Evolutionary conservation across 1,139 yeast species (phyloP).

Genomic region (Suhomyces bokatorum): DNA sequence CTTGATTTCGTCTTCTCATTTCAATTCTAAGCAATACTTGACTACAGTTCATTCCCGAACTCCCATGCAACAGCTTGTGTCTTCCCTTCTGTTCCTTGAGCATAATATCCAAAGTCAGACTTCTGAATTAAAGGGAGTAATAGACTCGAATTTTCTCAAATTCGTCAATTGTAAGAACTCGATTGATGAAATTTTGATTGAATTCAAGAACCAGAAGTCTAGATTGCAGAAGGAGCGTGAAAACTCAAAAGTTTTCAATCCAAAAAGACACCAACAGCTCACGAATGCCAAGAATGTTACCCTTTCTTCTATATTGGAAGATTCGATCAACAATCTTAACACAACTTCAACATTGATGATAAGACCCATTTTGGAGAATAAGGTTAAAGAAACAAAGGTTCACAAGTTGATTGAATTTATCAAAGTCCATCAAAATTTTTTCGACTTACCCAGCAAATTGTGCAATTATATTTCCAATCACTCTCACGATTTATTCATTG

Average conservation of each 20-base stretch:
- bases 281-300: slow-evolving; percentile 25
- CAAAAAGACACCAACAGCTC: slow-evolving; percentile 27
- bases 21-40: slow-evolving; percentile 69
- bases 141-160: slow-evolving; percentile 71
- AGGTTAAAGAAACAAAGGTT: slow-evolving; percentile 60
- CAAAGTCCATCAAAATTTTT: slow-evolving; percentile 59
- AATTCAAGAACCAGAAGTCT: slow-evolving; percentile 39
- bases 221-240: slow-evolving; percentile 40
- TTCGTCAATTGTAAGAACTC: slow-evolving; percentile 75
- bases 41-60: slow-evolving; percentile 71
- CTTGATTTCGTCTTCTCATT: slow-evolving; percentile 69
- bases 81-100: slow-evolving; percentile 61
- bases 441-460: slow-evolving; percentile 70
- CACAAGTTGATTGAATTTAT: slow-evolving; percentile 62
- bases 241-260: slow-evolving; percentile 40
- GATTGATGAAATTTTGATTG: slow-evolving; percentile 39
- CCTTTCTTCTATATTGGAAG: slow-evolving; percentile 40
- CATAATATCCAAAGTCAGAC: slow-evolving; percentile 62
- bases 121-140: slow-evolving; percentile 62
- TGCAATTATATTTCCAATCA: slow-evolving; percentile 52
- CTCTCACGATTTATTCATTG: slow-evolving; percentile 70
- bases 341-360: slow-evolving; percentile 65
- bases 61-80: slow-evolving; percentile 59
- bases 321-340: slow-evolving; percentile 48
- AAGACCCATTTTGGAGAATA: slow-evolving; percentile 73